Conservation (phyloP, 139 green algal species). For the Coelastrella sp. region DNA sequence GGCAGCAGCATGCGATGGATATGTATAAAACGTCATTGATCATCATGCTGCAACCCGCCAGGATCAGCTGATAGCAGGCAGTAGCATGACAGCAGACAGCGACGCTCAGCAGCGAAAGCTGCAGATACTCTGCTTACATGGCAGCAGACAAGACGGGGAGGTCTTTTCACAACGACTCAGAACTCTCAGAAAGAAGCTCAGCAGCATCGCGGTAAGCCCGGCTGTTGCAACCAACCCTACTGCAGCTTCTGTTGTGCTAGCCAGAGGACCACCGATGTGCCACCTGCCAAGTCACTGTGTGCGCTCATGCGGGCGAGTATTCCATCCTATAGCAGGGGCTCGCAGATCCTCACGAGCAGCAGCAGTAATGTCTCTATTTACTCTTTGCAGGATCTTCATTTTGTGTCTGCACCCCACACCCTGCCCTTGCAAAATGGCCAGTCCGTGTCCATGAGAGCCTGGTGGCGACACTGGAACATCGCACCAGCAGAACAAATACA, state of each 20-base stretch:
- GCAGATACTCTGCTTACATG: slow-evolving; percentile 62
- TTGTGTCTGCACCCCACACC: slow-evolving; percentile 54
- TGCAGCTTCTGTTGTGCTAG: no score
- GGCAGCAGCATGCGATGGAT: no score
- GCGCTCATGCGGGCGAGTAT: no score
- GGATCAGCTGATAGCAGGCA: neutral
- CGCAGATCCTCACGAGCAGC: no score
- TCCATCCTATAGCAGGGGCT: no score
- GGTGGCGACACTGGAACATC: slow-evolving; percentile 60
- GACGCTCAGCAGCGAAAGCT: slow-evolving; percentile 26
- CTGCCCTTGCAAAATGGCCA: slow-evolving; percentile 56
- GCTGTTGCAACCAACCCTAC: no score
- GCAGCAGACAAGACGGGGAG: slow-evolving; percentile 57
- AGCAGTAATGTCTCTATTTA: neutral
- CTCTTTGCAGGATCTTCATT: slow-evolving; percentile 54
- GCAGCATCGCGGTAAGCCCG: slow-evolving; percentile 41
- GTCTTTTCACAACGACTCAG: slow-evolving; percentile 56
- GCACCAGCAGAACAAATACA: neutral
- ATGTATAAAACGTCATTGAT: no score
- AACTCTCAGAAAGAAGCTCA: slow-evolving; percentile 50
- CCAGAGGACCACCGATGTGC: no score
- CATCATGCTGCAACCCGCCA: neutral
- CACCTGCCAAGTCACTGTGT: no score
- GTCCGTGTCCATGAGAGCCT: slow-evolving; percentile 56
- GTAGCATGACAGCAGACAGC: neutral